Evolutionary conservation across 345 rosid species (phyloP).

Genomic region (Brassica carinata): DNA sequence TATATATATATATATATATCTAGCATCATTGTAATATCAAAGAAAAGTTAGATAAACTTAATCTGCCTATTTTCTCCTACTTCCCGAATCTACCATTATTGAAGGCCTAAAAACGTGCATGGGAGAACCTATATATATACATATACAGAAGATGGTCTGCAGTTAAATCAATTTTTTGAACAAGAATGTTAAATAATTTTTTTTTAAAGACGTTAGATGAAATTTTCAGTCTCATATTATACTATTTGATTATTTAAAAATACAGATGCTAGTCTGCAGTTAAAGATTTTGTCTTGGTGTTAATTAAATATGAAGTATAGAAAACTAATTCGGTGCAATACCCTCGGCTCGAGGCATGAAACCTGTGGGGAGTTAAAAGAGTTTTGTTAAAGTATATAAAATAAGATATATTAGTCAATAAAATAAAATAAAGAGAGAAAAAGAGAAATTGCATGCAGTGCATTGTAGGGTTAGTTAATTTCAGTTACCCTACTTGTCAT

Average conservation of each 20-base stretch:
- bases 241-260: background rate
- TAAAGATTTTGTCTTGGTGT: background rate
- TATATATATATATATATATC: no score
- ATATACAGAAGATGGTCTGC: no score
- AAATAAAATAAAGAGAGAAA: background rate
- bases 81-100: background rate
- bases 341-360: conserved; percentile 25
- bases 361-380: conserved; percentile 9
- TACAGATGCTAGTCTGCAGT: conserved; percentile 16
- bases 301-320: background rate
- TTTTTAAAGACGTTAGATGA: background rate
- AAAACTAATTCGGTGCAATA: background rate
- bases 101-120: background rate
- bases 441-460: conserved; percentile 17
- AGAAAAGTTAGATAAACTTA: conserved; percentile 14
- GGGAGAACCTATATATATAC: background rate
- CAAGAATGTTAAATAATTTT: no score
- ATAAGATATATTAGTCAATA: no score
- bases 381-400: conserved; percentile 10
- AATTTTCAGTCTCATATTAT: background rate
- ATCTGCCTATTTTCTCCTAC: background rate
- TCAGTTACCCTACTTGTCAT: conserved; percentile 38
- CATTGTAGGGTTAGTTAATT: conserved; percentile 32
- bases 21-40: no score
- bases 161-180: no score